Conservation (phyloP, 179 eudicot species). For the Corrigiola litoralis region DNA sequence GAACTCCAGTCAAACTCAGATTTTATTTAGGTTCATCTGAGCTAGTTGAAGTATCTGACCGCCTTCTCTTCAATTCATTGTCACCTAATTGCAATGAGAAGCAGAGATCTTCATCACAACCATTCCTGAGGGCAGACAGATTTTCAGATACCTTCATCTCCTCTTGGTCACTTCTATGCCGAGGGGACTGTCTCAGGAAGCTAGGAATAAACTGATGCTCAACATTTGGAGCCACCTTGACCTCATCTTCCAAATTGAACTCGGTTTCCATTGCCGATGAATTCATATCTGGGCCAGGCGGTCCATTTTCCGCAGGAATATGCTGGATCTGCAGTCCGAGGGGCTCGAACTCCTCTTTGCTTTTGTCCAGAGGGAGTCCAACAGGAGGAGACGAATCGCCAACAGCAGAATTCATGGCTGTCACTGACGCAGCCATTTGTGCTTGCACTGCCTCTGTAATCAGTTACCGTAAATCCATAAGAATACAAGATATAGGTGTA, state of each 20-base stretch:
- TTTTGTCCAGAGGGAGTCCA: constrained; percentile 54
- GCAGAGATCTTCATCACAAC: constrained; percentile 58
- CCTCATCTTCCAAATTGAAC: constrained; percentile 49
- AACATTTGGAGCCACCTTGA: constrained; percentile 43
- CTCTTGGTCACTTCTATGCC: constrained; percentile 40
- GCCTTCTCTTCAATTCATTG: constrained; percentile 77
- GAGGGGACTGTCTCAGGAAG: constrained; percentile 47
- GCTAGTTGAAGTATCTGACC: constrained; percentile 54
- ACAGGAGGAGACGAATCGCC: constrained; percentile 83
- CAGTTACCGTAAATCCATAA: constrained; percentile 10
- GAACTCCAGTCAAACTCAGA: constrained; percentile 9
- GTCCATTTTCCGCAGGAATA: constrained; percentile 56
- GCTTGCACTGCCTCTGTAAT: constrained; percentile 81
- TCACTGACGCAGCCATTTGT: constrained; percentile 76
- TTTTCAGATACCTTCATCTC: constrained; percentile 48
- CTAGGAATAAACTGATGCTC: constrained; percentile 93
- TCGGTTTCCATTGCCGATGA: constrained; percentile 58
- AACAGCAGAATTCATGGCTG: constrained; percentile 64
- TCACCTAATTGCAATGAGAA: constrained; percentile 90
- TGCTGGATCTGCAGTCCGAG: constrained; percentile 75
- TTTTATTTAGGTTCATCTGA: constrained; percentile 32
- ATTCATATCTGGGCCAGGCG: constrained; percentile 62
- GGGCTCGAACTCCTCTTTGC: constrained; percentile 46
- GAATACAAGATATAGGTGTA: constrained; percentile 1
- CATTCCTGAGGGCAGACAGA: constrained; percentile 66